Evolutionary conservation across 23 red algal genomes (phyloP), one percentile per base, ranked within the genome.

Genomic region (Gracilaria vermiculophylla): DNA sequence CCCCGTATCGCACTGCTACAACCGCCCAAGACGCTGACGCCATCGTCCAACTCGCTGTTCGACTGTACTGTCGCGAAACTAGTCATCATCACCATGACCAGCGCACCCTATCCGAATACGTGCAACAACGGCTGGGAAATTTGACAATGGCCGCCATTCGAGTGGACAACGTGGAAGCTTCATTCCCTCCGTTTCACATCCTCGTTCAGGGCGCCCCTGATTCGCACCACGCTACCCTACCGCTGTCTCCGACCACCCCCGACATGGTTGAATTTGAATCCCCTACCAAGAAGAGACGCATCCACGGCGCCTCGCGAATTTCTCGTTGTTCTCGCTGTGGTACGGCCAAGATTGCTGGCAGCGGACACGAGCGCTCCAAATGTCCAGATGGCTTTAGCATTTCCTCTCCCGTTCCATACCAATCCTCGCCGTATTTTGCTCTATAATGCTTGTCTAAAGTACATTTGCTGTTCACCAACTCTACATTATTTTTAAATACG

Each of bases 321-420:
- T n/a, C n/a, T n/a, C n/a, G n/a, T n/a, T 92, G 89, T 43, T 44
- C 61, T 0, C 43, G 89, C 14, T 92, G 89, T n/a, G 52, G 70
- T 25, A 39, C 47, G 66, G 44, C 85, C n/a, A 92, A 92, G 55
- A 41, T 83, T 19, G 55, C 89, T 12, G 89, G 89, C 24, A 92
- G 89, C 69, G 89, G 89, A 32, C 89, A 92, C 25, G 77, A 79
- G 12, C 78, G 89, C 5, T 73, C 57, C 27, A 82, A 83, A 23
- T 92, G 89, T 64, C 79, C 65, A 2, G 89, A 92, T 34, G 89
- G 89, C 2, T 69, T 70, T 20, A 39, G 41, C 48, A 83, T 92
- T 39, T 77, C 61, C 5, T 84, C 78, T 44, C 42, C 27, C 16
- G 73, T 90, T 9, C 86, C 86, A 35, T 90, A 50, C 34, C 86